Evolutionary conservation across 2,329 filamentous ascomycete species (phyloP), one percentile per base, ranked within the genome.

Genomic region (Ophiognomonia clavigignenti-juglandacearum): DNA sequence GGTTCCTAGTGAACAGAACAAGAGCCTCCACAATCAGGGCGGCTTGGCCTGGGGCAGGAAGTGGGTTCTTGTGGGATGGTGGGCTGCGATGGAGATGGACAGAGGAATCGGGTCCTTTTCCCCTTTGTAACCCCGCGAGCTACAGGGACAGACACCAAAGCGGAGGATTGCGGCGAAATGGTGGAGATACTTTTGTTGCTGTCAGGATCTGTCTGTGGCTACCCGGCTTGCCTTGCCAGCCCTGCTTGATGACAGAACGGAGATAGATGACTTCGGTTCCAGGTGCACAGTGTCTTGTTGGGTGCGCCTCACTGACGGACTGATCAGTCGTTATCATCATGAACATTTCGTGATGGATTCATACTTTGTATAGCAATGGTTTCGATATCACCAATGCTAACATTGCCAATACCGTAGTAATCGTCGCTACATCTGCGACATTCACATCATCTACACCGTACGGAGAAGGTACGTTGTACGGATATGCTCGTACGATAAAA

Each of bases 51-150:
- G 39, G 39, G 39, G 39, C 27, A 42, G 8, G 16, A 23, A 19
- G 39, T 34, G 39, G 39, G 39, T 42, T 6, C 19, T 19, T 10
- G 29, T 42, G 39, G 39, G 29, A 42, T 34, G 8, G 14, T n/a
- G n/a, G n/a, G n/a, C n/a, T n/a, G n/a, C n/a, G n/a, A n/a, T n/a
- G n/a, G n/a, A n/a, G n/a, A n/a, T n/a, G n/a, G n/a, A n/a, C n/a
- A n/a, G 29, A 42, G 32, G 39, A 29, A 34, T 34, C 39, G 8
- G 39, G 20, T 7, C 14, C 39, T 23, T 23, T 42, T 42, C 39
- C 39, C 39, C 39, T 42, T 42, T 42, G 27, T 20, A 42, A 42
- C 39, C 39, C 39, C 39, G 34, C 39, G 39, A 34, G 39, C 29
- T 35, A 20, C 39, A 34, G 39, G 39, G 29, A 8, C 29, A 32